These are phyloP conservation scores for Strobilomyces dryophilus DNA, from an alignment of 768 basidiomycete genomes.

Conservation along the genomic window DNA sequence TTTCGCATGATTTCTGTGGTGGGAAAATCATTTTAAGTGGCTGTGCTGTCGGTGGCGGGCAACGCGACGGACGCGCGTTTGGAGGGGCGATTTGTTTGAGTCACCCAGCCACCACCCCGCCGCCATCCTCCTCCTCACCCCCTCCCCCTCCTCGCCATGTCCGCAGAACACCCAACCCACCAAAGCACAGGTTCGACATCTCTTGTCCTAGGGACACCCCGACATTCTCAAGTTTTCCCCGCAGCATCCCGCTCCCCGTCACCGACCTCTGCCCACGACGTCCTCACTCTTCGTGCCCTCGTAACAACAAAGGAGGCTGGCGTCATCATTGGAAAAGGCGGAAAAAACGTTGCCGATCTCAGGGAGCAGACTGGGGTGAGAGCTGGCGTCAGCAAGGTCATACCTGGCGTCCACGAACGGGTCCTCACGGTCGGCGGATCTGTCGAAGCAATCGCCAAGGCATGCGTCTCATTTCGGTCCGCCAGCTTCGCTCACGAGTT, in stretches of 20 bases:
- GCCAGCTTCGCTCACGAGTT: constrained; percentile 3
- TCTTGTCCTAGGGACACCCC: constrained; percentile 16
- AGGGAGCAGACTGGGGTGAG: constrained; percentile 95
- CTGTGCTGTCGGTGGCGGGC: constrained; percentile 32
- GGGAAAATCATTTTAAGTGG: constrained; percentile 14
- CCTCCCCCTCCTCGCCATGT: constrained; percentile 44
- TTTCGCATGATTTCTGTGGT: not conserved
- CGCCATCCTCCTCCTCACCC: constrained; percentile 3
- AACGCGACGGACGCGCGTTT: constrained; percentile 26
- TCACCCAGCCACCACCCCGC: constrained; percentile 14
- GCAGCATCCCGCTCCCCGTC: constrained; percentile 72
- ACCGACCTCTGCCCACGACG: constrained; percentile 59
- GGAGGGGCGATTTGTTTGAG: constrained; percentile 9
- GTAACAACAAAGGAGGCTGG: constrained; percentile 97
- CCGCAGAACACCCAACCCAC: constrained; percentile 55
- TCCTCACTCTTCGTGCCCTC: constrained; percentile 87
- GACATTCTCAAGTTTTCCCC: constrained; percentile 43
- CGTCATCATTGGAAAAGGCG: constrained; percentile 94
- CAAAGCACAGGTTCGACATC: constrained; percentile 50
- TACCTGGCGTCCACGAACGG: constrained; percentile 95
- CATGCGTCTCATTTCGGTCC: constrained; percentile 30
- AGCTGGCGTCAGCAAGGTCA: constrained; percentile 98
- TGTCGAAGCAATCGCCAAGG: constrained; percentile 91
- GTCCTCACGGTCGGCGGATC: constrained; percentile 92
- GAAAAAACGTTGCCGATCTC: constrained; percentile 96